A percentile compares a stretch with the other conserved stretches of the same genome.
These are phyloP conservation scores for Geotrichum siamense DNA, from an alignment of 1,139 yeast genomes.

Conservation along the genomic window DNA sequence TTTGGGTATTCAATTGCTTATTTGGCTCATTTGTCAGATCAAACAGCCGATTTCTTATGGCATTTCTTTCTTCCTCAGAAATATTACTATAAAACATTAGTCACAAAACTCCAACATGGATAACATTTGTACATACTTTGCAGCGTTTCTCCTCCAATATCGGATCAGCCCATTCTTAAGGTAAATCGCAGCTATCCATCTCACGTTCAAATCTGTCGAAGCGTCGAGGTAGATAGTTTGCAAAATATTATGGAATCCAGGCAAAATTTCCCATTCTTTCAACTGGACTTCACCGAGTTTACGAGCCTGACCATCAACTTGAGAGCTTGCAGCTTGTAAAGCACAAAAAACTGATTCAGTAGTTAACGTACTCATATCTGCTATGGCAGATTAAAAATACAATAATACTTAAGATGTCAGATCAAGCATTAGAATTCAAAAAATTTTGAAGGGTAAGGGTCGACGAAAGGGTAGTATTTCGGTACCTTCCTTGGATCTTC, in stretches of 20 bases:
- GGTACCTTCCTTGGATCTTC: too few relatives aligned
- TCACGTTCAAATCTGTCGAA: slow-evolving; percentile 50
- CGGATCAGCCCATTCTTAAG: slow-evolving; percentile 82
- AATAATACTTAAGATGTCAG: too few relatives aligned
- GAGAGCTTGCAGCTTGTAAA: slow-evolving; percentile 48
- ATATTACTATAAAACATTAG: slow-evolving; percentile 39
- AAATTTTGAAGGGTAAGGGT: too few relatives aligned
- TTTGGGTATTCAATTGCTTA: slow-evolving; percentile 67
- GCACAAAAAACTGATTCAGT: slow-evolving; percentile 21
- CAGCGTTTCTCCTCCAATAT: slow-evolving; percentile 70
- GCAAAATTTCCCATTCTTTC: slow-evolving; percentile 55
- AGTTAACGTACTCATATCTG: background rate
- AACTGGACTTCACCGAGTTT: slow-evolving; percentile 62
- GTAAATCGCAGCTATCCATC: slow-evolving; percentile 85
- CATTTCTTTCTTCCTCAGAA: slow-evolving; percentile 57
- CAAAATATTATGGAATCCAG: slow-evolving; percentile 53
- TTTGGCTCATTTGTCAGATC: slow-evolving; percentile 59
- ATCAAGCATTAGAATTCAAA: too few relatives aligned
- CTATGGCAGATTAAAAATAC: too few relatives aligned
- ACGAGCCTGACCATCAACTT: slow-evolving; percentile 43
- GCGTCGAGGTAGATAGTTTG: slow-evolving; percentile 59
- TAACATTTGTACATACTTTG: slow-evolving; percentile 16
- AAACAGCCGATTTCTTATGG: slow-evolving; percentile 55
- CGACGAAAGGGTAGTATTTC: too few relatives aligned
- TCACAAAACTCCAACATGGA: background rate